These are phyloP conservation scores for Penicillium coprophilum DNA, from an alignment of 495 filamentous ascomycete species.

Conservation along the genomic window DNA sequence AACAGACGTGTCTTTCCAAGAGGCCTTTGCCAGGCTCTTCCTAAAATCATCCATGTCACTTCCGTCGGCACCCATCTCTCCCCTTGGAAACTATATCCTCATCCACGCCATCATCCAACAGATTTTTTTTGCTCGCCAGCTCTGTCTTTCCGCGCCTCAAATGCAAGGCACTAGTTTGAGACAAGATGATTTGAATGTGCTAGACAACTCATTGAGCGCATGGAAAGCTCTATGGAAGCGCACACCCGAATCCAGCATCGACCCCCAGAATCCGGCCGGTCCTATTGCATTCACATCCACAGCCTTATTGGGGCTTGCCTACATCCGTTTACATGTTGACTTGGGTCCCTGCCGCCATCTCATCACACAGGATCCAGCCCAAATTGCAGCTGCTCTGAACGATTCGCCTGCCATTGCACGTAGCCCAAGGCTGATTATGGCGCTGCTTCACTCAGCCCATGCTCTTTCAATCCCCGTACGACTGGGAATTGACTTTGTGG, in stretches of 20 bases:
- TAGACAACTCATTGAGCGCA: constrained; percentile 47
- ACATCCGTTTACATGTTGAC: constrained; percentile 53
- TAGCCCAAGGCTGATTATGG: constrained; percentile 50
- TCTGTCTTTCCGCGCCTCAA: constrained; percentile 46
- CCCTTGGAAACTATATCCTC: constrained; percentile 54
- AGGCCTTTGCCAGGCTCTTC: constrained; percentile 50
- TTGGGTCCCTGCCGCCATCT: constrained; percentile 47
- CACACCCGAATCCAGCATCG: constrained; percentile 52
- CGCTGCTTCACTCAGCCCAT: constrained; percentile 53
- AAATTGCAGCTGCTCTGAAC: constrained; percentile 42
- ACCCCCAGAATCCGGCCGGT: constrained; percentile 52
- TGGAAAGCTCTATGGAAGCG: constrained; percentile 56
- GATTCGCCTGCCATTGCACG: constrained; percentile 45
- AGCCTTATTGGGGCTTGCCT: constrained; percentile 53
- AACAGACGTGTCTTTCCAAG: constrained; percentile 46
- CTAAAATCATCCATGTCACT: constrained; percentile 41
- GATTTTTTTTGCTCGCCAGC: constrained; percentile 52
- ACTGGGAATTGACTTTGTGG: constrained; percentile 54
- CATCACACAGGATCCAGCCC: constrained; percentile 47
- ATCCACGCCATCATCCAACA: constrained; percentile 56
- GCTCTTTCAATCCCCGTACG: constrained; percentile 55
- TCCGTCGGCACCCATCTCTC: constrained; percentile 51
- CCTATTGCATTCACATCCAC: constrained; percentile 57
- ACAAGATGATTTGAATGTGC: constrained; percentile 41
- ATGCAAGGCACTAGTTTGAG: constrained; percentile 47